These are phyloP conservation scores for Globomyces sp. DNA, from an alignment of 371 early-diverging fungal genomes.

Conservation along the genomic window DNA sequence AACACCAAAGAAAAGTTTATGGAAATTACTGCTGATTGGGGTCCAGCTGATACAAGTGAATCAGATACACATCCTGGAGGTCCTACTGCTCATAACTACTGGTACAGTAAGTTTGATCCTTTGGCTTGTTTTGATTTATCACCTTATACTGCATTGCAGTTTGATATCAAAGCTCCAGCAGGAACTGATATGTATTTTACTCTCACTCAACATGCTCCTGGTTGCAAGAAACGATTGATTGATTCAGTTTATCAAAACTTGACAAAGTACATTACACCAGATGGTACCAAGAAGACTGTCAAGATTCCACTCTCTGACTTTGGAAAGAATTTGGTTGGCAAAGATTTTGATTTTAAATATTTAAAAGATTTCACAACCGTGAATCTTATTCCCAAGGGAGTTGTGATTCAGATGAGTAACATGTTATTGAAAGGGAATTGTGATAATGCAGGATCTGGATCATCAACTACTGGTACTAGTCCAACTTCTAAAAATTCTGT, in stretches of 20 bases:
- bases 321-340: constrained; percentile 25
- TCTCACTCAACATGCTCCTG: constrained; percentile 38
- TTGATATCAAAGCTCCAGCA: constrained; percentile 34
- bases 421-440: constrained; percentile 19
- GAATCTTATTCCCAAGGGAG: constrained; percentile 22
- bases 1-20: constrained; percentile 7
- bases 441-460: too few species aligned
- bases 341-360: constrained; percentile 31
- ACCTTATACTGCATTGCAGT: constrained; percentile 22
- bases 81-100: constrained; percentile 17
- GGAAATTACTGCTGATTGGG: background rate
- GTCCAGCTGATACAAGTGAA: background rate
- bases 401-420: background rate
- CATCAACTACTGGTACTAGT: too few species aligned
- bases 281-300: constrained; percentile 32
- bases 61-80: constrained; percentile 2
- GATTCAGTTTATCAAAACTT: constrained; percentile 34
- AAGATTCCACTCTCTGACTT: constrained; percentile 29
- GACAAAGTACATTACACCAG: constrained; percentile 32
- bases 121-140: constrained; percentile 35
- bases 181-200: constrained; percentile 35
- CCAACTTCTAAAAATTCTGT: too few species aligned
- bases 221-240: constrained; percentile 13
- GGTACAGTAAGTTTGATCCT: constrained; percentile 31
- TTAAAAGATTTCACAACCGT: constrained; percentile 39